phyloP scores from a whole-genome alignment of 768 basidiomycete species.

The Gyrodon lividus region DNA sequence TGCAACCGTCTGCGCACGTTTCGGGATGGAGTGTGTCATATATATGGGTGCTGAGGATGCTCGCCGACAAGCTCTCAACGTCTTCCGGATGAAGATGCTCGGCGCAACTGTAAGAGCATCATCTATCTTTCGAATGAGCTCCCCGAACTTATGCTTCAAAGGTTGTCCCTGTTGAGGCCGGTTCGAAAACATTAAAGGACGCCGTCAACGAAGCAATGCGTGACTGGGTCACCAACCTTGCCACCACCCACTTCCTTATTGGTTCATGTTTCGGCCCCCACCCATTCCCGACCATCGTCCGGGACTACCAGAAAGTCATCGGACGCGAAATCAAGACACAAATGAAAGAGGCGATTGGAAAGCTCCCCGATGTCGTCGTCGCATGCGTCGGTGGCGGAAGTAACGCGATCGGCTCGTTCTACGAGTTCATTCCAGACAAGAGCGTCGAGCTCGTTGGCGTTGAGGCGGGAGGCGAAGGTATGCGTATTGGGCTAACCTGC shows the following conservation, averaged over 20 bases:
- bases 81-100: slow-evolving; percentile 97
- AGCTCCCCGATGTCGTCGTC: slow-evolving; percentile 90
- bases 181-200: slow-evolving; percentile 94
- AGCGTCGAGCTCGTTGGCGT: slow-evolving; percentile 86
- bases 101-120: slow-evolving; percentile 69
- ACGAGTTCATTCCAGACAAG: slow-evolving; percentile 91
- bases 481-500: slow-evolving; percentile 3
- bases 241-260: slow-evolving; percentile 93
- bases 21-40: slow-evolving; percentile 91
- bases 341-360: slow-evolving; percentile 65
- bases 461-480: slow-evolving; percentile 96
- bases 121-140: neutral
- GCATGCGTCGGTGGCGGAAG: slow-evolving; percentile 98
- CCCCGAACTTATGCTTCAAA: slow-evolving; percentile 27
- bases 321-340: slow-evolving; percentile 93
- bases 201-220: slow-evolving; percentile 98
- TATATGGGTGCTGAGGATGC: slow-evolving; percentile 99
- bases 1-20: slow-evolving; percentile 96
- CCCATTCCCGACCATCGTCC: slow-evolving; percentile 98
- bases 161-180: slow-evolving; percentile 93
- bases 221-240: slow-evolving; percentile 96
- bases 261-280: slow-evolving; percentile 98
- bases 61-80: slow-evolving; percentile 91
- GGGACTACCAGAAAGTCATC: slow-evolving; percentile 96
- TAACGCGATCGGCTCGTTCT: slow-evolving; percentile 98